Evolutionary conservation across 2,329 filamentous ascomycete genomes (phyloP), one percentile per base, ranked within the genome.

Genomic region (Ilyonectria destructans): DNA sequence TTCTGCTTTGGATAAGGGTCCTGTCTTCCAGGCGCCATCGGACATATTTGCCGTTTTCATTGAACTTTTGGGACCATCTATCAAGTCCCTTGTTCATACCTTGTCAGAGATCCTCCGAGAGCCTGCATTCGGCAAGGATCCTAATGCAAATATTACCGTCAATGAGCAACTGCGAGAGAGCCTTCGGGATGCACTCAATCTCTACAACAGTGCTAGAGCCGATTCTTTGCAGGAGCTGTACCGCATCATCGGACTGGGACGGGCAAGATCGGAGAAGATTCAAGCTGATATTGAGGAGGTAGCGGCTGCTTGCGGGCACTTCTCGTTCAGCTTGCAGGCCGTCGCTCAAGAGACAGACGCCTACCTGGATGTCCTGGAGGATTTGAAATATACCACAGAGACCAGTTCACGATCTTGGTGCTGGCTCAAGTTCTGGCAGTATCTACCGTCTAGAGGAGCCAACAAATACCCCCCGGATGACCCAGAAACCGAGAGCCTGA

Each of bases 231-330:
- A 91, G 64, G 88, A 92, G 65, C 86, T 99, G 1, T 98, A 99
- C 80, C 90, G 89, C 70, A 93, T 89, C 58, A 94, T 95, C 68
- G 91, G 95, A 74, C 85, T 95, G 45, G 89, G 89, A 12, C 89
- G 89, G 65, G 85, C 90, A 3, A 88, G 90, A 48, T 91, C 92
- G 0, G 87, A 94, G 59, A 92, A 92, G 69, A 88, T 96, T 9
- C 92, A 97, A 77, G 96, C 96, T 2, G 96, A 98, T 79, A 95
- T 97, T 65, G 96, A 99, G 79, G 96, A 99, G 80, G 95, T 98
- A 12, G 95, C 96, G 46, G 96, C 96, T n/a, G 97, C 95, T 64
- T 99, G 96, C 77, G 96, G 96, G 0, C 95, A 98, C 81, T 99
- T 98, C 78, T 96, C 93, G 77, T 98, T 96, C 79, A 97, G 93